These are phyloP conservation scores for Phytophthora rubi DNA, from an alignment of 352 stramenopile species.

Conservation along the genomic window DNA sequence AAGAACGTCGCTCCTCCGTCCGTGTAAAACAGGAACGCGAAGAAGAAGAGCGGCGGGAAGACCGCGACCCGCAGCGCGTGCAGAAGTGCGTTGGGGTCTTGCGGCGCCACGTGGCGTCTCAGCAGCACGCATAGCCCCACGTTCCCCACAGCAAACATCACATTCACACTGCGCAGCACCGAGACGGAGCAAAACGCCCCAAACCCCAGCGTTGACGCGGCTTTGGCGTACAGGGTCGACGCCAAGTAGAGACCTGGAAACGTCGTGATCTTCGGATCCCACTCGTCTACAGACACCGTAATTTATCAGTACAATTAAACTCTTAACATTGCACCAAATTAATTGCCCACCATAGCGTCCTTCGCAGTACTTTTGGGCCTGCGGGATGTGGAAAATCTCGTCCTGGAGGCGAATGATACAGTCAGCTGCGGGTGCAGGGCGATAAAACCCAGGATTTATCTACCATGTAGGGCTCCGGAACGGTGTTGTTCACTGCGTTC, in stretches of 20 bases:
- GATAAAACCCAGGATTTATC: neutral
- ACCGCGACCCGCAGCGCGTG: constrained; percentile 74
- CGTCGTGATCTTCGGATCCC: constrained; percentile 94
- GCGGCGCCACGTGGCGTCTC: constrained; percentile 45
- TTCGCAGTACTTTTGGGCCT: constrained; percentile 84
- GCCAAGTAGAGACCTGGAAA: constrained; percentile 90
- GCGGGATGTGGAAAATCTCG: constrained; percentile 85
- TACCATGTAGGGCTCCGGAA: constrained; percentile 75
- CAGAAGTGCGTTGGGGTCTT: constrained; percentile 52
- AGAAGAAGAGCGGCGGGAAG: constrained; percentile 91
- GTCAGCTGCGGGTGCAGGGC: neutral
- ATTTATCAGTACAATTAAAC: constrained; percentile 2
- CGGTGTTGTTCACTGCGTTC: constrained; percentile 43
- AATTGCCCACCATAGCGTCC: constrained; percentile 60
- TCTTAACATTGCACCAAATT: neutral
- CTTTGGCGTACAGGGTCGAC: constrained; percentile 51
- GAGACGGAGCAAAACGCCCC: constrained; percentile 60
- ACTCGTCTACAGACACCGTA: constrained; percentile 53
- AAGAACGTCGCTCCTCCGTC: constrained; percentile 89
- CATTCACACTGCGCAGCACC: constrained; percentile 80
- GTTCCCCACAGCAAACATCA: constrained; percentile 78
- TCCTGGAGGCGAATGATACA: constrained; percentile 48
- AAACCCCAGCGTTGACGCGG: constrained; percentile 10
- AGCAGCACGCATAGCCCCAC: constrained; percentile 58
- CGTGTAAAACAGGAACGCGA: constrained; percentile 92